Evolutionary conservation across 2,329 filamentous ascomycete species (phyloP).

Genomic region (Bipolaris victoriae): DNA sequence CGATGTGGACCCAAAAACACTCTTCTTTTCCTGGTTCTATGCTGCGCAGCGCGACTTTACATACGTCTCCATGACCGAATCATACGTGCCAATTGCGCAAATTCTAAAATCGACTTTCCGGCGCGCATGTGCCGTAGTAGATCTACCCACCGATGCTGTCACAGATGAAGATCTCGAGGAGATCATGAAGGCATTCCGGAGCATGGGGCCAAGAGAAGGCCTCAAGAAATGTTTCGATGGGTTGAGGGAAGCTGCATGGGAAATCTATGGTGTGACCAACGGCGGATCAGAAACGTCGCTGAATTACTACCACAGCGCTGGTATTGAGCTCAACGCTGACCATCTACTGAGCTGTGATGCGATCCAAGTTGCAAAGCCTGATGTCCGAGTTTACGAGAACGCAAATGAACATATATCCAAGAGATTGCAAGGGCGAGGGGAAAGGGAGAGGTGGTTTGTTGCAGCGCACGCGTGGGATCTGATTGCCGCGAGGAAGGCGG

Average conservation of each 20-base stretch:
- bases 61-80: constrained; percentile 24
- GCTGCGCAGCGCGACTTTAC: constrained; percentile 38
- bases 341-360: constrained; percentile 34
- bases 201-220: constrained; percentile 27
- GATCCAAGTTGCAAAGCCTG: constrained; percentile 30
- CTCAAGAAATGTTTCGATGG: constrained; percentile 33
- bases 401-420: constrained; percentile 23
- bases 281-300: constrained; percentile 24
- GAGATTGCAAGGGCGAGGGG: constrained; percentile 5
- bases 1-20: constrained; percentile 26
- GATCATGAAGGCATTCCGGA: constrained; percentile 32
- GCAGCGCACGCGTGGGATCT: constrained; percentile 37
- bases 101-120: constrained; percentile 28
- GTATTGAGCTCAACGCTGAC: constrained; percentile 24
- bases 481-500: constrained; percentile 26
- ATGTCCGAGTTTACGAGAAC: constrained; percentile 30
- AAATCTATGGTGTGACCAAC: constrained; percentile 35
- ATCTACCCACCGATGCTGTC: constrained; percentile 23
- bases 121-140: constrained; percentile 28
- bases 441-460: constrained; percentile 33
- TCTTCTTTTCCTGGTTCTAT: constrained; percentile 40
- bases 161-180: constrained; percentile 26
- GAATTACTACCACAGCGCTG: constrained; percentile 25
- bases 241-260: constrained; percentile 25
- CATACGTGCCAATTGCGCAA: constrained; percentile 33